Evolutionary conservation across 2,329 filamentous ascomycete genomes (phyloP), one percentile per base, ranked within the genome.

Genomic region (Ilyonectria mors-panacis): DNA sequence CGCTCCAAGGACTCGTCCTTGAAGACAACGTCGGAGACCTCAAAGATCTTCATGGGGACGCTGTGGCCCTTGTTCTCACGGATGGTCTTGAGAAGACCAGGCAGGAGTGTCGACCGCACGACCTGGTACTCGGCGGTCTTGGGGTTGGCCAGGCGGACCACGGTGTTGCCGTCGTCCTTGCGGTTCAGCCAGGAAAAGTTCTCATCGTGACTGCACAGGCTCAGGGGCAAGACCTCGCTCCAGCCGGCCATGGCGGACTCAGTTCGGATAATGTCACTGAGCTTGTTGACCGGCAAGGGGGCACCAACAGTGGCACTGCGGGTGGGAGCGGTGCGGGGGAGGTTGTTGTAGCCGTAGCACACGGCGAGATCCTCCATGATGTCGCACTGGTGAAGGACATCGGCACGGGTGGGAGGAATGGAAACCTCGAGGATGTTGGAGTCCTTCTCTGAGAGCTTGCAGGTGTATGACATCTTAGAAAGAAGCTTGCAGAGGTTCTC

Each of bases 301-400:
- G 94, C 92, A 53, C 94, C 97, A 68, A 98, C 90, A 6, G 94
- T 96, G 62, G 92, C 93, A 26, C 93, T 92, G 78, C 94, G 95
- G 81, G 91, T 94, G 9, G 95, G 94, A 77, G 95, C 94, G 55
- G 92, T 91, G 59, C 94, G 92, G 1, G 95, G 95, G 19, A 99
- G 91, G 70, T 93, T 94, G 87, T 99, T 99, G 88, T 97, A 99
- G 72, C 97, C 96, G 81, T 98, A 98, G 59, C 94, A 94, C 71
- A 99, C 96, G 45, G 94, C 96, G 21, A 97, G 91, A 79, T 99
- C 97, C 84, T 99, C 96, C 95, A 99, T 99, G 73, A 99, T 93
- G 79, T 99, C 96, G 76, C 94, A 97, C 78, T 98, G 93, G 81
- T 99, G 96, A 35, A 99, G 90, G 47, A 99, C 92, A 80, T 99